Evolutionary conservation across 2,329 filamentous ascomycete species (phyloP), one percentile per base, ranked within the genome.

Genomic region (Aureobasidium sp.): DNA sequence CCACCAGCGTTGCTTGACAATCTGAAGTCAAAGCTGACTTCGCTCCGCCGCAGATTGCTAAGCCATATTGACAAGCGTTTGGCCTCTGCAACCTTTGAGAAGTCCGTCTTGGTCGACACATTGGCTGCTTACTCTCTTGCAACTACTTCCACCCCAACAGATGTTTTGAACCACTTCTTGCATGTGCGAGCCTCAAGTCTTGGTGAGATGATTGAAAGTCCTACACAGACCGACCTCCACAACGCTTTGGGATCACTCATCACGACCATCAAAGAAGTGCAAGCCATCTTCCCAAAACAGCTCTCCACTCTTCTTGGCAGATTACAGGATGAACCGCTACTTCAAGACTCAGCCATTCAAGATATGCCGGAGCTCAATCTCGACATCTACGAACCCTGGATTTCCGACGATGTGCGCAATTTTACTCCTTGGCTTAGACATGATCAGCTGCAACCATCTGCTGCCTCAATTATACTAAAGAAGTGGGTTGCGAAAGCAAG

Each of bases 391-490:
- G 85, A 87, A 65, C 81, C 82, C 25, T 96, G 91, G 89, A 89
- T 94, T 65, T 83, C 88, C 21, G 86, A 91, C 8, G 90, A 95
- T 63, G 89, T 96, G 45, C 84, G 84, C 50, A 88, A 88, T 66
- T 97, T 95, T 70, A 93, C 86, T 0, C 92, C 92, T 0, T 96
- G 91, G 76, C 89, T 95, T 39, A 86, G 89, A 34, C 86, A 95
- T 67, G 90, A 92, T 66, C 89, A 94, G 66, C 67, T 81, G 5
- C 69, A 75, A 29, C 65, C 70, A 34, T 61, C 71, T 3, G 76
- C 79, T 21, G 76, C 71, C 1, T 52, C 73, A 6, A 74, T 77
- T 62, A 74, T 69, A 25, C 68, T 78, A 55, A 64, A 82, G 16
- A 77, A 95, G 0, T 97, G 92, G 92, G 82, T 83, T 8, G 79